A percentile compares a stretch with the other conserved stretches of the same genome.
phyloP scores from a whole-genome alignment of 2,329 filamentous ascomycete species.

The Colletotrichum sp. region DNA sequence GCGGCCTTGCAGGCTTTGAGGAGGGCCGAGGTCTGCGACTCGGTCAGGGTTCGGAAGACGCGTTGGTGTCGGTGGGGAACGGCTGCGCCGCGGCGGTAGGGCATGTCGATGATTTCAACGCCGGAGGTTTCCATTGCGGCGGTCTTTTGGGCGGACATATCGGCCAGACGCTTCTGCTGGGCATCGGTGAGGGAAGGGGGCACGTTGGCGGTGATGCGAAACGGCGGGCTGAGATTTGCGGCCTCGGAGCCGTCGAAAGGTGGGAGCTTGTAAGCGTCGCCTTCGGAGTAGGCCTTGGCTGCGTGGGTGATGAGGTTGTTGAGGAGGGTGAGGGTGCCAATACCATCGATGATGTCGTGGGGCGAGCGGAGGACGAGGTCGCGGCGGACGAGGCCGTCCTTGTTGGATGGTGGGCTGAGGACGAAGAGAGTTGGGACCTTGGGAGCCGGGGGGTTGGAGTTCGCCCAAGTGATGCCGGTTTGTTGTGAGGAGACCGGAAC shows the following conservation, averaged over 20 bases:
- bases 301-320: constrained; percentile 32
- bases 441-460: constrained; percentile 37
- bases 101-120: constrained; percentile 22
- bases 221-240: constrained; percentile 28
- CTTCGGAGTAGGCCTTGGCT: constrained; percentile 24
- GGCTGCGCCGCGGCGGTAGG: constrained; percentile 20
- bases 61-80: constrained; percentile 30
- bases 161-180: constrained; percentile 20
- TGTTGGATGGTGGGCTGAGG: constrained; percentile 23
- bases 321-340: constrained; percentile 39
- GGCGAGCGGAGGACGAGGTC: constrained; percentile 41
- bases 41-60: constrained; percentile 22
- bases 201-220: constrained; percentile 28
- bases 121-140: neutral
- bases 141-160: constrained; percentile 4
- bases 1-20: constrained; percentile 21
- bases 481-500: constrained; percentile 24
- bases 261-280: constrained; percentile 9
- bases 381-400: constrained; percentile 18
- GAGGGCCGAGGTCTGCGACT: constrained; percentile 22
- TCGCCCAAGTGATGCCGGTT: constrained; percentile 36
- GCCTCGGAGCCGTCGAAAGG: constrained; percentile 25
- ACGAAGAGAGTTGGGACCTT: constrained; percentile 36
- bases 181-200: constrained; percentile 12
- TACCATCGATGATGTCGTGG: constrained; percentile 45